A percentile compares a stretch with the other conserved stretches of the same genome.
These are phyloP conservation scores for Fusarium pseudonygamai DNA, from an alignment of 2,329 filamentous ascomycete genomes.

Conservation along the genomic window DNA sequence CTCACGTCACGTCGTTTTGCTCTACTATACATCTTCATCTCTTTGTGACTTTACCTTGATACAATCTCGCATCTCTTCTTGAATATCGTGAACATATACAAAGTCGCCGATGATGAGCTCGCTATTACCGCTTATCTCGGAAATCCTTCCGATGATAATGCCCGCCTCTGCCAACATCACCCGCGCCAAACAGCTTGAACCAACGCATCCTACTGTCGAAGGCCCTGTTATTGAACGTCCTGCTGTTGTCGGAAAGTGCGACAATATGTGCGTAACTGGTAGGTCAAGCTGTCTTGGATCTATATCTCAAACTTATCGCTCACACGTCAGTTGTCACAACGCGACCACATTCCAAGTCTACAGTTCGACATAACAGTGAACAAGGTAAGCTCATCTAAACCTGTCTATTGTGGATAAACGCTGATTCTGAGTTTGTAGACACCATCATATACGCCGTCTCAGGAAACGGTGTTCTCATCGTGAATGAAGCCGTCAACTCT, in stretches of 20 bases:
- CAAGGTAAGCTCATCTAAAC: constrained; percentile 59
- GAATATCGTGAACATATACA: background rate
- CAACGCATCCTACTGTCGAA: constrained; percentile 46
- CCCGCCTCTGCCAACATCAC: constrained; percentile 67
- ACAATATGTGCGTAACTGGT: constrained; percentile 74
- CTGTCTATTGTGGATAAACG: background rate
- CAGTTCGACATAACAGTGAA: constrained; percentile 75
- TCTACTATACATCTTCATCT: background rate
- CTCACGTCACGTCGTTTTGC: constrained; percentile 7
- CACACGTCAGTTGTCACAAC: constrained; percentile 65
- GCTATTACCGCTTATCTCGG: constrained; percentile 64
- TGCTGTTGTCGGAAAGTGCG: constrained; percentile 71
- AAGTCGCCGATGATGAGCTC: constrained; percentile 55
- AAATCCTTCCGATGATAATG: constrained; percentile 68
- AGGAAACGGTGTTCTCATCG: constrained; percentile 69
- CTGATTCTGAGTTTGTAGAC: constrained; percentile 54
- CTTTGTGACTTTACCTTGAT: background rate
- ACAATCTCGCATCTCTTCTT: background rate
- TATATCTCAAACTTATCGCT: background rate
- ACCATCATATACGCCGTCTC: constrained; percentile 73
- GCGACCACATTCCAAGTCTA: constrained; percentile 68
- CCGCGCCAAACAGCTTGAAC: constrained; percentile 57
- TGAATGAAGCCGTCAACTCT: constrained; percentile 62
- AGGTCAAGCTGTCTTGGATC: constrained; percentile 42
- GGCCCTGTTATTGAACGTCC: constrained; percentile 51